phyloP scores from a whole-genome alignment of 1,139 yeast species.

The Arxiozyma slooffiae region DNA sequence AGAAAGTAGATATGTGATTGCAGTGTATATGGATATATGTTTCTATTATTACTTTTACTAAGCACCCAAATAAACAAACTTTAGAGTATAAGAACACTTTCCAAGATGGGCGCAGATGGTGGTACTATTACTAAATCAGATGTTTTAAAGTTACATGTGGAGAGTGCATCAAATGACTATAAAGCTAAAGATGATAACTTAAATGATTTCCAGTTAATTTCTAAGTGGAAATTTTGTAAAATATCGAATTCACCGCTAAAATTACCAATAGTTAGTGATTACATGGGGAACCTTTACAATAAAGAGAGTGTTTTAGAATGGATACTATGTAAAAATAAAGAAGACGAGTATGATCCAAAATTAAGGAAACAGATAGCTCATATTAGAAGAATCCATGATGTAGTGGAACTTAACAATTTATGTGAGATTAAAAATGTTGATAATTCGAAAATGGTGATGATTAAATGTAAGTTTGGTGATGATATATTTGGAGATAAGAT shows the following conservation, averaged over 20 bases:
- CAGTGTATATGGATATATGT: too few relatives aligned
- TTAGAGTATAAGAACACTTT: too few relatives aligned
- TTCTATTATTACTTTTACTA: too few relatives aligned
- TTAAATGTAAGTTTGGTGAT: constrained; percentile 48
- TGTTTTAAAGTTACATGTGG: constrained; percentile 18
- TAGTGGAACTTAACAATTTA: constrained; percentile 36
- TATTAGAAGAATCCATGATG: constrained; percentile 41
- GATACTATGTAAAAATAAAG: constrained; percentile 34
- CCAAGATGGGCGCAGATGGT: constrained; percentile 19
- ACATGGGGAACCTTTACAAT: constrained; percentile 56
- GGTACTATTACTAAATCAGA: constrained; percentile 19
- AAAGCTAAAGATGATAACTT: constrained; percentile 40
- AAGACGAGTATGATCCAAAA: constrained; percentile 20
- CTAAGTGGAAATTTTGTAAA: constrained; percentile 19
- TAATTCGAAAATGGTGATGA: constrained; percentile 17
- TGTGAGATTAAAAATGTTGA: constrained; percentile 23
- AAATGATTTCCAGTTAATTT: constrained; percentile 33
- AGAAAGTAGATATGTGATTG: too few relatives aligned
- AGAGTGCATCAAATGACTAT: constrained; percentile 14
- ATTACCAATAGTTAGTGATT: constrained; percentile 60
- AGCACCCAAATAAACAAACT: background rate
- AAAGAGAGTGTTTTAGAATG: constrained; percentile 58
- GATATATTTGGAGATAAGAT: constrained; percentile 30
- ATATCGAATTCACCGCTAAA: constrained; percentile 35
- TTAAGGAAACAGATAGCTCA: constrained; percentile 34